Conservation (phyloP, 2,329 filamentous ascomycete genomes). For the Trichoderma aggressivum region DNA sequence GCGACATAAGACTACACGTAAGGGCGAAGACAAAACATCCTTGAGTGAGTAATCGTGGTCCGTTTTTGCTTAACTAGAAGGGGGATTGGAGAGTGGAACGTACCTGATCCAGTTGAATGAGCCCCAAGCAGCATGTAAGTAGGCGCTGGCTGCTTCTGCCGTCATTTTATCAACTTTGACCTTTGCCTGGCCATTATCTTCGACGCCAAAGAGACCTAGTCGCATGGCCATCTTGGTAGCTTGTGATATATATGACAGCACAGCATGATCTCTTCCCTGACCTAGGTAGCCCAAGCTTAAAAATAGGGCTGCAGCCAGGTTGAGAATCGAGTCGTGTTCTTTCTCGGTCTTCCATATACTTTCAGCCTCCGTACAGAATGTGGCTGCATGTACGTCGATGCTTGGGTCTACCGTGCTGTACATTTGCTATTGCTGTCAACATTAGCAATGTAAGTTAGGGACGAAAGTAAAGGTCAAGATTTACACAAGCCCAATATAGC, state of each 20-base stretch:
- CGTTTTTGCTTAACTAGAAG: background rate
- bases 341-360: slow-evolving; percentile 25
- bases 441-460: background rate
- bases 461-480: background rate
- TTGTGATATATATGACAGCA: slow-evolving; percentile 30
- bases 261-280: slow-evolving; percentile 34
- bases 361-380: slow-evolving; percentile 30
- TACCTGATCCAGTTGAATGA: slow-evolving; percentile 40
- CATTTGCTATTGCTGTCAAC: slow-evolving; percentile 32
- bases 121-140: slow-evolving; percentile 30
- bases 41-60: background rate
- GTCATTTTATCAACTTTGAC: slow-evolving; percentile 15
- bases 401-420: slow-evolving; percentile 31
- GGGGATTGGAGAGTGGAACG: slow-evolving; percentile 17
- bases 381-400: slow-evolving; percentile 20
- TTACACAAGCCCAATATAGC: slow-evolving; percentile 35
- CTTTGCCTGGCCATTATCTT: background rate
- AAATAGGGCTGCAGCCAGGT: slow-evolving; percentile 33
- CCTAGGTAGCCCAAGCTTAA: slow-evolving; percentile 35
- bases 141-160: slow-evolving; percentile 14
- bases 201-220: slow-evolving; percentile 30
- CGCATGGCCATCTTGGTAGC: slow-evolving; percentile 31
- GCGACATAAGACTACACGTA: background rate
- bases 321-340: slow-evolving; percentile 23
- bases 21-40: background rate